Conservation (phyloP, 208 protist species). For the Lotmaria passim region DNA sequence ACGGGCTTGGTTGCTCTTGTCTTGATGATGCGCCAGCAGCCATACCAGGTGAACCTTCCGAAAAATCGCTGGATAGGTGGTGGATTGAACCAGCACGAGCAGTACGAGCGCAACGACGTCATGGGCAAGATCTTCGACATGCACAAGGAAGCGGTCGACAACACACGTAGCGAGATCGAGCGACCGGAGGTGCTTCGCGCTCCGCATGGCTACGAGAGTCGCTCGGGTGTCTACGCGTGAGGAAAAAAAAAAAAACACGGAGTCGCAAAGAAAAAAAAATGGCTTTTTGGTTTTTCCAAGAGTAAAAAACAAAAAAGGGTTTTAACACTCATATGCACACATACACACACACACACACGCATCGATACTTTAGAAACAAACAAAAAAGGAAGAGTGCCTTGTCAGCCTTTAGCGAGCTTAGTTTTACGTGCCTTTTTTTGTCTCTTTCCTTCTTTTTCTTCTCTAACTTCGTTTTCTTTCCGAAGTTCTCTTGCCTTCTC, state of each 20-base stretch:
- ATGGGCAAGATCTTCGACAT: constrained; percentile 76
- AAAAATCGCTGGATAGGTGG: constrained; percentile 66
- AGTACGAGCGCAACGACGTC: constrained; percentile 75
- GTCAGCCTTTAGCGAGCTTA: no score
- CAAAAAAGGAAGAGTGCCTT: no score
- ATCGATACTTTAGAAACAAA: no score
- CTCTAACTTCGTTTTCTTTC: no score
- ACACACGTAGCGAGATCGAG: constrained; percentile 57
- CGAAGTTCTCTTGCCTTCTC: no score
- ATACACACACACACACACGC: no score
- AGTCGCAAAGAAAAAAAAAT: constrained; percentile 7
- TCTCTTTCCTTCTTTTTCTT: no score
- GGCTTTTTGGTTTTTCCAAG: no score
- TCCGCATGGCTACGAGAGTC: constrained; percentile 63
- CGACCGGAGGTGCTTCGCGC: constrained; percentile 62
- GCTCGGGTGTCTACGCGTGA: constrained; percentile 52
- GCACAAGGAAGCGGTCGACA: constrained; percentile 70
- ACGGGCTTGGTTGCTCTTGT: constrained; percentile 21
- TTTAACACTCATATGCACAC: no score
- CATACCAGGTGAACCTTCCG: constrained; percentile 54
- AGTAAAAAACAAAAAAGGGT: no score
- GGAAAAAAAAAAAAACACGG: constrained; percentile 8
- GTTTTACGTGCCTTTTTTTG: no score
- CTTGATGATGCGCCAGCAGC: constrained; percentile 46
- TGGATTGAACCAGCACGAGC: constrained; percentile 75